phyloP scores from a whole-genome alignment of 2,329 filamentous ascomycete genomes.

The Ascochyta lentis region DNA sequence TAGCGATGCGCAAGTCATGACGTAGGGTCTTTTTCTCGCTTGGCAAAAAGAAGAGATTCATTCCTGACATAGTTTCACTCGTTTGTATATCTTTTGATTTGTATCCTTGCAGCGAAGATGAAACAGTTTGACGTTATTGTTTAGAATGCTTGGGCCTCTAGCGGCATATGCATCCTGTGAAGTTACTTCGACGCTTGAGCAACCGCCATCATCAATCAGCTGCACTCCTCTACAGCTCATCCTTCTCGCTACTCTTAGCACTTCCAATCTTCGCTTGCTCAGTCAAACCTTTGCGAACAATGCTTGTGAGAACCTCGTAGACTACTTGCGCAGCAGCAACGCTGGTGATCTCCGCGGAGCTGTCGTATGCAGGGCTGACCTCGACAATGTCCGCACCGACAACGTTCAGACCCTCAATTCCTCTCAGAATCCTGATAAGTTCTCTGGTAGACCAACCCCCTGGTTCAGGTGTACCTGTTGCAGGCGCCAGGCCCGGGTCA shows the following conservation, averaged over 20 bases:
- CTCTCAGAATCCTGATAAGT: constrained; percentile 81
- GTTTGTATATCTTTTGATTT: not conserved
- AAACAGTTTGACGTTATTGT: no score
- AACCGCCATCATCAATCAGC: not conserved
- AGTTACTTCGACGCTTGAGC: not conserved
- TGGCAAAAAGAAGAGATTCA: constrained; percentile 10
- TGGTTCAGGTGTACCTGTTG: constrained; percentile 87
- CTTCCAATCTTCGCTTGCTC: constrained; percentile 43
- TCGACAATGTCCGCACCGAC: constrained; percentile 92
- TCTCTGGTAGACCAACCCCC: constrained; percentile 92
- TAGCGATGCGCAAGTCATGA: constrained; percentile 25
- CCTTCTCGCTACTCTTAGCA: constrained; percentile 25
- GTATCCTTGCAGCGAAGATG: not conserved
- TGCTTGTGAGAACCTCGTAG: constrained; percentile 82
- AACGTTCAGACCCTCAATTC: constrained; percentile 81
- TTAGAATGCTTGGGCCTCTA: not conserved
- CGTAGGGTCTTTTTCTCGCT: constrained; percentile 20
- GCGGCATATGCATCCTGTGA: not conserved
- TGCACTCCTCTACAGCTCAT: constrained; percentile 32
- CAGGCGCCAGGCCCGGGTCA: constrained; percentile 75
- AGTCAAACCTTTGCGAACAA: constrained; percentile 65
- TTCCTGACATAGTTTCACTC: not conserved
- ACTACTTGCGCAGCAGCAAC: constrained; percentile 83
- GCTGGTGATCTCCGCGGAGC: constrained; percentile 78
- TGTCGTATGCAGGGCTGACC: constrained; percentile 85